A percentile compares a stretch with the other conserved stretches of the same genome.
Conservation (phyloP, 139 green algal genomes). For the Limnomonas spitsbergensis region DNA sequence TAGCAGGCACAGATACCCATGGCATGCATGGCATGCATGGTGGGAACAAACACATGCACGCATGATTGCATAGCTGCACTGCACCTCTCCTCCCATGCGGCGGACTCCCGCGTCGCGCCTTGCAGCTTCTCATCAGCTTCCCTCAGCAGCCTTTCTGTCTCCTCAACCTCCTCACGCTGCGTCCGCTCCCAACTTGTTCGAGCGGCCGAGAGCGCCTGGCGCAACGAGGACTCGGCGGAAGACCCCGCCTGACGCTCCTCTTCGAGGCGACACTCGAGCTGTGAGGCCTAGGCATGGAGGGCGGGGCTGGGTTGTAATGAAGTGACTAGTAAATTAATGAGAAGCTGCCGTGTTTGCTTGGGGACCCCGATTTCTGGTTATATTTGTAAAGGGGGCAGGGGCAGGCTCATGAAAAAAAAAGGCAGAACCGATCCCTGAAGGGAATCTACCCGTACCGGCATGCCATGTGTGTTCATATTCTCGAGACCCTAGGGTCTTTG, state of each 20-base stretch:
- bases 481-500: too few relatives aligned
- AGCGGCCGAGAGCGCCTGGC: neutral
- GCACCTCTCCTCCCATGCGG: slow-evolving; percentile 1
- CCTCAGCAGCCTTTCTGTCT: neutral
- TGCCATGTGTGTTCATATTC: too few relatives aligned
- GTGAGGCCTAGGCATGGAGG: neutral
- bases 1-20: too few relatives aligned
- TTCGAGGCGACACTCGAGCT: neutral
- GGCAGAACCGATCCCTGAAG: too few relatives aligned
- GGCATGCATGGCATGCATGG: too few relatives aligned
- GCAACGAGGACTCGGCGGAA: neutral
- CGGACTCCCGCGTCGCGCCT: neutral
- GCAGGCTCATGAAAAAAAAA: too few relatives aligned
- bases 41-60: too few relatives aligned
- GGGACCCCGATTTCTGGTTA: too few relatives aligned
- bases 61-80: too few relatives aligned
- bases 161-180: neutral
- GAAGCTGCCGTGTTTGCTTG: neutral
- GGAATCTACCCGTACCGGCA: too few relatives aligned
- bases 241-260: neutral
- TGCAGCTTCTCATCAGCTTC: neutral
- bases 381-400: too few relatives aligned
- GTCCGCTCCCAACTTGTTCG: neutral
- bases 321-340: too few relatives aligned
- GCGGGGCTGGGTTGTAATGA: neutral